Conservation (phyloP, 2,329 filamentous ascomycete genomes). For the Alternaria panax region DNA sequence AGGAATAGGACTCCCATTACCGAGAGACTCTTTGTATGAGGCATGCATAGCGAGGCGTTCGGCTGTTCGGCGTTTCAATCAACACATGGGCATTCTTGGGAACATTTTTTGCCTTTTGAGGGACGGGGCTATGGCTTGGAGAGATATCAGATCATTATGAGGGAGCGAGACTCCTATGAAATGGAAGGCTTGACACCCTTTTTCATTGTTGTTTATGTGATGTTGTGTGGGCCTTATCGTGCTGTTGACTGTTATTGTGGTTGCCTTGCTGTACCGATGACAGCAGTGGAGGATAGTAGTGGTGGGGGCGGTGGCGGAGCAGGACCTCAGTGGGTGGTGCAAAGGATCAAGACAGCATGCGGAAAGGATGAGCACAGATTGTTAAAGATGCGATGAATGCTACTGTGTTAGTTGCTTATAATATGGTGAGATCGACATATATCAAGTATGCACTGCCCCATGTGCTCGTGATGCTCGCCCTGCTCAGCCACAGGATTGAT, state of each 20-base stretch:
- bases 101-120: not conserved
- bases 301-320: not conserved
- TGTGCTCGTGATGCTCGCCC: not conserved
- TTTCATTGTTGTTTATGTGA: not conserved
- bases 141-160: not conserved
- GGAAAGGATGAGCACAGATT: not conserved
- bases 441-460: not conserved
- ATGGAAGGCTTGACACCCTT: not conserved
- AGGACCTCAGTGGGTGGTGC: not conserved
- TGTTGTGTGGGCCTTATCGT: no score
- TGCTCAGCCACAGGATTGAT: not conserved
- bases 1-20: conserved; percentile 11
- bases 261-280: not conserved
- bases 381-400: not conserved
- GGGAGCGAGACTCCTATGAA: not conserved
- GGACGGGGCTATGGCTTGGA: not conserved
- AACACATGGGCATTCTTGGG: not conserved
- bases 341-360: not conserved
- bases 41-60: conserved; percentile 48
- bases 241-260: no score
- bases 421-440: not conserved
- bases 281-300: not conserved
- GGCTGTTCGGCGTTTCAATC: conserved; percentile 34
- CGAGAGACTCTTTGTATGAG: not conserved
- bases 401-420: not conserved